Conservation (phyloP, 2,329 filamentous ascomycete species). For the Phaeosphaeriaceae sp. region DNA sequence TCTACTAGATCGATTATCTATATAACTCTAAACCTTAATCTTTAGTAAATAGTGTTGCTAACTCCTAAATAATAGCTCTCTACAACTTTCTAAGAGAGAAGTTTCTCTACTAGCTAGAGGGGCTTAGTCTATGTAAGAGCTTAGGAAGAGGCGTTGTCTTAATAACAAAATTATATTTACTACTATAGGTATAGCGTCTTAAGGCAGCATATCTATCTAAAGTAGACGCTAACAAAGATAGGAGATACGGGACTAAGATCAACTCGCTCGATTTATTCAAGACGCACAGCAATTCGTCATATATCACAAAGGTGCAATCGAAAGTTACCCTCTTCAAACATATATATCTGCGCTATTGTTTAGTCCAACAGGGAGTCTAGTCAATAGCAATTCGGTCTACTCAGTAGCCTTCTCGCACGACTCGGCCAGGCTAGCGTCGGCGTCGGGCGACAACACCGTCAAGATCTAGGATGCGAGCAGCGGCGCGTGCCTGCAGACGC, state of each 20-base stretch:
- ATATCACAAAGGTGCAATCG: conserved; percentile 26
- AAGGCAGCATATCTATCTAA: neutral
- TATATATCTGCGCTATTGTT: conserved; percentile 32
- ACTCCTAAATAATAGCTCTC: too few species aligned
- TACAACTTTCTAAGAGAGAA: conserved; percentile 8
- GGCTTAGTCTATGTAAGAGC: conserved; percentile 11
- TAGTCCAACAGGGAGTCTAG: conserved; percentile 21
- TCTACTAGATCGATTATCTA: conserved; percentile 46
- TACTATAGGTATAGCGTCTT: neutral
- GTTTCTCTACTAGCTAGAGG: conserved; percentile 16
- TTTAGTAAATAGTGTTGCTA: conserved; percentile 3
- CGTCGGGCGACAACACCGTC: too few species aligned
- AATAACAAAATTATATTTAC: conserved; percentile 5
- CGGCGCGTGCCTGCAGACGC: too few species aligned
- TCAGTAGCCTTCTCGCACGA: too few species aligned
- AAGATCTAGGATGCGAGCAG: too few species aligned
- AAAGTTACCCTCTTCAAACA: conserved; percentile 26
- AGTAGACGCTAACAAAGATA: too few species aligned
- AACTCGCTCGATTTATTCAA: conserved; percentile 10
- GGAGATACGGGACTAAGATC: too few species aligned
- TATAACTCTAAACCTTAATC: conserved; percentile 14
- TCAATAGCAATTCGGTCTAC: neutral
- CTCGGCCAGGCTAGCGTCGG: too few species aligned
- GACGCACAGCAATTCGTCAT: conserved; percentile 29
- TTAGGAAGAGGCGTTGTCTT: conserved; percentile 7